Evolutionary conservation across 495 filamentous ascomycete species (phyloP), one percentile per base, ranked within the genome.

Genomic region (Penicillium tannophilum): DNA sequence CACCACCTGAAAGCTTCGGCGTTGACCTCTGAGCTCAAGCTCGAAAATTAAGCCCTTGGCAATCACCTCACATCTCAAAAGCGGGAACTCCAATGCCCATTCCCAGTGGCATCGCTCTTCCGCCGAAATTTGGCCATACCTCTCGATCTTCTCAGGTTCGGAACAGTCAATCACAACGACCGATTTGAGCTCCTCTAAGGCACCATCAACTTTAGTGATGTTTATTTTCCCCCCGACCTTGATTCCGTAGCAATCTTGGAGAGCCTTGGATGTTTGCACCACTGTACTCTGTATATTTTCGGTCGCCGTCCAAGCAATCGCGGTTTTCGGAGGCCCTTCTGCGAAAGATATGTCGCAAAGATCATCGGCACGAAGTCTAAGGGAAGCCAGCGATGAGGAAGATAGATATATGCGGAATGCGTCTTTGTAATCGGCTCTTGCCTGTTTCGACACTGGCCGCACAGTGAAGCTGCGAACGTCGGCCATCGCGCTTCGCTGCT

Each of bases 361-460:
- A 60, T 88, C 82, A 36, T 87, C 90, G 30, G 82, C 74, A 46
- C 81, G 77, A 24, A 91, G 75, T 55, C 82, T 82, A 8, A 90
- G 75, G 31, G 77, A 69, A 47, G 85, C 78, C 10, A 93, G 73
- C 24, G 82, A 83, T 12, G 87, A 83, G 41, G 81, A 79, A n/a
- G 84, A 84, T 19, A 93, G 75, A 63, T 89, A 84, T 46, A 93
- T 72, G 36, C 87, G 81, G 61, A 89, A 88, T 11, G 81, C 79
- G 67, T 85, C 83, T 69, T 81, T 79, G 60, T 76, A 74, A 55
- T 83, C 83, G 51, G 76, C 75, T 46, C 77, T 72, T 45, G 79
- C 73, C 64, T 82, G 76, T 53, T 78, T 79, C 42, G 80, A 73
- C 35, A 82, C 62, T 4, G 83, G 81, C 55, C 88, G 80, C 60